Conservation (phyloP, 2,329 filamentous ascomycete genomes). For the Trichoderma hamatum region DNA sequence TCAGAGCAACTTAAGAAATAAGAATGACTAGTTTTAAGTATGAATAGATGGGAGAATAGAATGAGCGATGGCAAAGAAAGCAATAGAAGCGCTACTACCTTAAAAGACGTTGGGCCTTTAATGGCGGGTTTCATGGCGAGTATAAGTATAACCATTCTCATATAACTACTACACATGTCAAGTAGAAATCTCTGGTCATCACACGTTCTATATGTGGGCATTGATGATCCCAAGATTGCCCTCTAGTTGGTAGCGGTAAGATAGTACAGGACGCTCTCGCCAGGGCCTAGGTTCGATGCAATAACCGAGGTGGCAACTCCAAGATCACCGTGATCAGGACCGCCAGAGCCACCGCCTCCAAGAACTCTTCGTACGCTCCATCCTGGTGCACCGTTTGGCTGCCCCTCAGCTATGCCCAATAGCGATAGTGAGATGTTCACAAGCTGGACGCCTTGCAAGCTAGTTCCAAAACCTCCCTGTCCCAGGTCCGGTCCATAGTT, state of each 20-base stretch:
- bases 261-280: constrained; percentile 9
- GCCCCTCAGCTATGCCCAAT: constrained; percentile 2
- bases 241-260: neutral
- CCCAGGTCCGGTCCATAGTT: constrained; percentile 14
- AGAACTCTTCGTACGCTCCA: constrained; percentile 20
- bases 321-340: constrained; percentile 9
- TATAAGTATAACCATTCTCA: too few species aligned
- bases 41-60: neutral
- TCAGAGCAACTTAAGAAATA: neutral
- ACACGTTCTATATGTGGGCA: neutral
- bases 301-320: neutral
- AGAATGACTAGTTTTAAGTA: neutral
- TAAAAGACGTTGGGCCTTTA: neutral
- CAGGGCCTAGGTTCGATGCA: constrained; percentile 4
- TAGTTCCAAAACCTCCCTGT: constrained; percentile 1
- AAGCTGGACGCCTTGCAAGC: constrained; percentile 5
- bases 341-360: constrained; percentile 11
- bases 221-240: neutral
- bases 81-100: neutral
- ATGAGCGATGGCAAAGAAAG: too few species aligned
- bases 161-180: neutral
- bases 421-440: constrained; percentile 16
- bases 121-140: neutral
- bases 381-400: constrained; percentile 8
- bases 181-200: neutral